Evolutionary conservation across 2,329 filamentous ascomycete genomes (phyloP), one percentile per base, ranked within the genome.

Genomic region (Penicillium sp.): DNA sequence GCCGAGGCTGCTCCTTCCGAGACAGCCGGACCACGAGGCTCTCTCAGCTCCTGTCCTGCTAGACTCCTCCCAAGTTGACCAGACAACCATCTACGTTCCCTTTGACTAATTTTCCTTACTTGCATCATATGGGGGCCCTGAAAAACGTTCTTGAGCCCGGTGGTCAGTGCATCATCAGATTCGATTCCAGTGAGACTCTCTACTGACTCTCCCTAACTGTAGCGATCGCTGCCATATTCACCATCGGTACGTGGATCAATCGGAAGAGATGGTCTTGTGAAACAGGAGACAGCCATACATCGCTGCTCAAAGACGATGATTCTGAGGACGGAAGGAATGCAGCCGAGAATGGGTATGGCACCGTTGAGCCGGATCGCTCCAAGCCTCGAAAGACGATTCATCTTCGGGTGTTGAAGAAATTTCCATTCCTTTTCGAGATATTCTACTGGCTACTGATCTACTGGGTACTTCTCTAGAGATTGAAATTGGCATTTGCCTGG

Each of bases 371-470:
- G 10, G 29, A 32, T 20, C n/a, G 3, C 29, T n/a, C 4, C 4
- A 44, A 18, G 33, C 9, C 20, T 12, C 24, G 42, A 44, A 12
- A 33, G 7, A 55, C 50, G 15, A 35, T 62, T 27, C 56, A 57
- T 43, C 57, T 56, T 6, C 61, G 61, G 10, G 31, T 62, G 7
- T 53, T 68, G 18, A 56, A 58, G 3, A 52, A 50, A 9, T 68
- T 62, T 25, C 66, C 65, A 0, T 67, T 67, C 33, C 38, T 68
- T 3, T 27, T 67, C 7, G 66, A 68, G 46, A 67, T 69, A 28
- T 61, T 59, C 58, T 68, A 67, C 49, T 68, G 64, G 65, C 44
- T 62, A 25, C 53, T 68, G 12, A 65, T 54, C 24, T 67, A 67
- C 52, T 65, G 63, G 64, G 65, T 69, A 56, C 12, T 25, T 8